Evolutionary conservation across 208 protist genomes (phyloP).

Genomic region (Wallacemonas collosoma): DNA sequence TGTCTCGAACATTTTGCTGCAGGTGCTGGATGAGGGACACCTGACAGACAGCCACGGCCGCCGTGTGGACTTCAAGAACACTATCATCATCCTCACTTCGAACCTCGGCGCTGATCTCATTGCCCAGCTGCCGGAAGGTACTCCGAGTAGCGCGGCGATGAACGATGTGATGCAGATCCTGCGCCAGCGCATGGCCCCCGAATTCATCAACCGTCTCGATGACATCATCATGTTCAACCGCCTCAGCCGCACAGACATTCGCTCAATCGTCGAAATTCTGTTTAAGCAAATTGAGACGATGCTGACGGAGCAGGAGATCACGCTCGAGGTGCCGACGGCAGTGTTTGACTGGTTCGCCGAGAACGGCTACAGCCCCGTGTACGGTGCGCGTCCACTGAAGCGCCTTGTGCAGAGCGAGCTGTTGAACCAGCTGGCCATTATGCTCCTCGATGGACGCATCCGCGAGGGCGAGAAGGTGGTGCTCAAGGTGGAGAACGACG

Average conservation of each 20-base stretch:
- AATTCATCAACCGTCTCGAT: conserved; percentile 99
- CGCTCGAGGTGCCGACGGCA: conserved; percentile 51
- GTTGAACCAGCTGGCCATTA: conserved; percentile 91
- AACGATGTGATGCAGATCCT: conserved; percentile 90
- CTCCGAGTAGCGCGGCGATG: conserved; percentile 51
- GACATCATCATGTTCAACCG: conserved; percentile 98
- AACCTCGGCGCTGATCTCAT: conserved; percentile 95
- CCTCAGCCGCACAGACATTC: conserved; percentile 80
- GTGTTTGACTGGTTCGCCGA: conserved; percentile 87
- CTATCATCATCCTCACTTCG: conserved; percentile 98
- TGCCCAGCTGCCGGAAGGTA: conserved; percentile 62
- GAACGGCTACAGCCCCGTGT: conserved; percentile 92
- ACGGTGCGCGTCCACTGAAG: conserved; percentile 96
- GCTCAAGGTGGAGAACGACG: conserved; percentile 46
- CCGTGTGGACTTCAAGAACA: conserved; percentile 98
- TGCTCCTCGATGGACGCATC: conserved; percentile 85
- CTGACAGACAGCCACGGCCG: conserved; percentile 98
- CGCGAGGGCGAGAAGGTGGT: conserved; percentile 71
- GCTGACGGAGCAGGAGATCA: conserved; percentile 89
- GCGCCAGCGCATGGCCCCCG: conserved; percentile 92
- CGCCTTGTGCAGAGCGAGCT: conserved; percentile 92
- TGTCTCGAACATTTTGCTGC: conserved; percentile 97
- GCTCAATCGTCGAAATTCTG: conserved; percentile 92
- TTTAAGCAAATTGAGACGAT: conserved; percentile 71
- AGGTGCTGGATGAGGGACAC: conserved; percentile 98